phyloP scores from a whole-genome alignment of 768 basidiomycete genomes.

The Phylloporus sp. region DNA sequence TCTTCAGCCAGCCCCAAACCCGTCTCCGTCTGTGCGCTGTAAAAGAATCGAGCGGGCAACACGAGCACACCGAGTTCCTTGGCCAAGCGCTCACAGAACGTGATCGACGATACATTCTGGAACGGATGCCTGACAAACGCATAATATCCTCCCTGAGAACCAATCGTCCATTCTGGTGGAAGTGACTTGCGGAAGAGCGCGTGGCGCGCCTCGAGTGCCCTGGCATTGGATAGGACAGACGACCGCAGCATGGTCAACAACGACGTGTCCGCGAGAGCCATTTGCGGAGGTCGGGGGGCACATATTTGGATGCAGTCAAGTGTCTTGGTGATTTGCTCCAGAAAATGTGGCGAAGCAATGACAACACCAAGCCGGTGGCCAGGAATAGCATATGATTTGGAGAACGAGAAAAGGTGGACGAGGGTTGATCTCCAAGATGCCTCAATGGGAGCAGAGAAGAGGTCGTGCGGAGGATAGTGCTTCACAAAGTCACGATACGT shows the following conservation, averaged over 20 bases:
- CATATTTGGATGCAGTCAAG: conserved; percentile 83
- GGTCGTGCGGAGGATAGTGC: conserved; percentile 47
- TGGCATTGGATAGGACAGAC: conserved; percentile 51
- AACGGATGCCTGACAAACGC: conserved; percentile 76
- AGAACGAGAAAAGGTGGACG: conserved; percentile 75
- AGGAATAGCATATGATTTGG: conserved; percentile 77
- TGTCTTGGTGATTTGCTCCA: conserved; percentile 48
- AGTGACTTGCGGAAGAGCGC: conserved; percentile 49
- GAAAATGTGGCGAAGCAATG: conserved; percentile 54
- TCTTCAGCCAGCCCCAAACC: conserved; percentile 14
- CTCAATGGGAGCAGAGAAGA: conserved; percentile 39
- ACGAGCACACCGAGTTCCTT: conserved; percentile 59
- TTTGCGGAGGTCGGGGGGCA: conserved; percentile 67
- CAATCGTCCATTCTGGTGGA: conserved; percentile 55
- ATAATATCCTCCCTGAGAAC: conserved; percentile 69
- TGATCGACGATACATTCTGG: conserved; percentile 38
- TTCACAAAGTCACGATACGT: conserved; percentile 81
- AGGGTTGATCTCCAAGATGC: conserved; percentile 55
- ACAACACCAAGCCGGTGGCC: conserved; percentile 78
- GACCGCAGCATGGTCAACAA: conserved; percentile 50
- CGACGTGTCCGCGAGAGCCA: conserved; percentile 51
- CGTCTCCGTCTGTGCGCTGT: conserved; percentile 15
- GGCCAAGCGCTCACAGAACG: conserved; percentile 59
- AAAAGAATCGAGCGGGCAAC: conserved; percentile 67
- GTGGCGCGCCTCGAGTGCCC: conserved; percentile 49